A percentile compares a stretch with the other conserved stretches of the same genome.
These are phyloP conservation scores for Mikania micrantha DNA, from an alignment of 129 eudicot species.

Conservation along the genomic window DNA sequence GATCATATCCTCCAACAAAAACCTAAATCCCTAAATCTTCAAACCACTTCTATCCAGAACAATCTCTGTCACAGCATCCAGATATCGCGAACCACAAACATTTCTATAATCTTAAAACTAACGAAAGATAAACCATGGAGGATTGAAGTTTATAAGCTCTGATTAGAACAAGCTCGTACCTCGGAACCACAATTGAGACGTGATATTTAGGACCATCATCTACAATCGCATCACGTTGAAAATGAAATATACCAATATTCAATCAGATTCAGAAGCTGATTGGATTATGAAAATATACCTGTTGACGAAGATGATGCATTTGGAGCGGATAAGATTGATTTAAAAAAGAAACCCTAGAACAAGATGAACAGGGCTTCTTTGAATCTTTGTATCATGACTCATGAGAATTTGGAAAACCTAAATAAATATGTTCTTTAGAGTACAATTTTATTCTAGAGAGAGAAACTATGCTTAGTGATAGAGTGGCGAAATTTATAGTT, in stretches of 20 bases:
- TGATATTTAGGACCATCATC: not conserved
- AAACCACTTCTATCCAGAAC: not conserved
- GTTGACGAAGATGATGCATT: conserved; percentile 12
- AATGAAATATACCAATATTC: not conserved
- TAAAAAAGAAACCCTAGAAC: conserved; percentile 30
- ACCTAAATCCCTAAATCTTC: conserved; percentile 16
- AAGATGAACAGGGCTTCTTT: conserved; percentile 17
- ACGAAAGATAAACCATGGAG: conserved; percentile 14
- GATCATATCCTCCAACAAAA: conserved; percentile 38
- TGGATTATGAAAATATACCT: not conserved
- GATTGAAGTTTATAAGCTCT: not conserved
- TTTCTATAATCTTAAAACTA: conserved; percentile 13
- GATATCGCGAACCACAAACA: conserved; percentile 19
- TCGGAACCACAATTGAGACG: conserved; percentile 18
- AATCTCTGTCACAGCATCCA: conserved; percentile 10
- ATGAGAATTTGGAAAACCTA: conserved; percentile 11
- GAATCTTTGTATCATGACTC: not conserved
- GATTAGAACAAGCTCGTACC: conserved; percentile 25
- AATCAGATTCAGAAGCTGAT: conserved; percentile 3
- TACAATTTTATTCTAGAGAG: not conserved
- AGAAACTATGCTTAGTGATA: not conserved
- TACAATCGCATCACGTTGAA: conserved; percentile 14
- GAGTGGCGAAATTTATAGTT: not conserved
- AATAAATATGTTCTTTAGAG: not conserved
- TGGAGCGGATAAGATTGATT: not conserved